Evolutionary conservation across 371 early-diverging fungal genomes (phyloP), one percentile per base, ranked within the genome.

Genomic region (Pancytospora philotis): DNA sequence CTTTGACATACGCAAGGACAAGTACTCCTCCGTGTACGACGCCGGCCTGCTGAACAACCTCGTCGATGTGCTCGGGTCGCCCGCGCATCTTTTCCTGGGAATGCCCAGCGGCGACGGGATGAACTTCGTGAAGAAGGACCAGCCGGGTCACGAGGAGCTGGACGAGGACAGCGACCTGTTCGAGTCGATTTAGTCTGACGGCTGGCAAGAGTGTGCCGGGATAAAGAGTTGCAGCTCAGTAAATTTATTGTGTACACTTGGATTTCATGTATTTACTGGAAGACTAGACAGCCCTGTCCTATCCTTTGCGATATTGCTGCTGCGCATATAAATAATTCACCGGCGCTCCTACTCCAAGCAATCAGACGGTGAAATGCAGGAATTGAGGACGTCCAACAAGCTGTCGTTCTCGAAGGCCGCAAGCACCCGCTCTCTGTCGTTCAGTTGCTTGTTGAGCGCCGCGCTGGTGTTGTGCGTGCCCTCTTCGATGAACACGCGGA

Each of bases 351-450:
- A n/a, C n/a, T n/a, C n/a, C n/a, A n/a, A n/a, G n/a, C n/a, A n/a
- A n/a, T n/a, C n/a, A n/a, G n/a, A n/a, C n/a, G n/a, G n/a, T n/a
- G n/a, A n/a, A n/a, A n/a, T n/a, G n/a, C 75, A 75, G 28, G 68
- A 55, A 10, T 71, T 35, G 36, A 75, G 71, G 22, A 80, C 45
- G 31, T 71, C 73, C 16, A 69, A 25, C 19, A 82, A 59, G 31
- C 37, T 19, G 45, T 56, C 64, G 67, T 96, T 98, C 74, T 95
- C 95, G 70, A 94, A 83, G 2, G 98, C 98, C 1, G 98, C 96
- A 1, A 92, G 91, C 3, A 95, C 95, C 63, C 98, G 84, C 76
- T 98, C 98, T 84, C 95, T 96, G 77, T 98, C 98, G 79, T 91
- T 91, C 61, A 98, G 83, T 80, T 96, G 97, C 80, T 93, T 95